These are phyloP conservation scores for Millerozyma miso DNA, from an alignment of 805 yeast genomes.

Conservation along the genomic window DNA sequence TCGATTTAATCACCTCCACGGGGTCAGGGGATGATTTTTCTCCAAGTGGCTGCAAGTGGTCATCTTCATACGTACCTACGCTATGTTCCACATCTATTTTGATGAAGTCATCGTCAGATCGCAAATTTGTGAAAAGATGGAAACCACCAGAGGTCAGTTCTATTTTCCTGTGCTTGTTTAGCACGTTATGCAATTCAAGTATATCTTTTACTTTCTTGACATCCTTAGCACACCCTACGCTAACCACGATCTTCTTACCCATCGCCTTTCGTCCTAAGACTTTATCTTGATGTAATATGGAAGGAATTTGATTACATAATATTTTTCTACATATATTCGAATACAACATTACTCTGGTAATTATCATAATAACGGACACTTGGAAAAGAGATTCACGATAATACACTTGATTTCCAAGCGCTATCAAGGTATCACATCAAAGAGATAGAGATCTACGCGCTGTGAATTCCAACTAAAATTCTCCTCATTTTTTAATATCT, in stretches of 20 bases:
- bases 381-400: neutral
- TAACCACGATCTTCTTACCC: constrained; percentile 4
- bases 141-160: neutral
- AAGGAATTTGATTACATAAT: constrained; percentile 4
- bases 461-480: no score
- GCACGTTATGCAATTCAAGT: constrained; percentile 11
- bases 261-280: neutral
- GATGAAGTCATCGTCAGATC: neutral
- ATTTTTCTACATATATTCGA: constrained; percentile 1
- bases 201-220: constrained; percentile 17
- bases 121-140: neutral
- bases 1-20: neutral
- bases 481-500: no score
- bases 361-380: neutral
- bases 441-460: no score
- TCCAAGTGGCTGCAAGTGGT: neutral
- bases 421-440: neutral
- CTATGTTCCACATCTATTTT: neutral
- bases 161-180: constrained; percentile 17
- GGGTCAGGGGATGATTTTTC: neutral
- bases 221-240: constrained; percentile 8
- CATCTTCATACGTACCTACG: neutral
- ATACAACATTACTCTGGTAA: neutral
- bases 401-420: neutral
- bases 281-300: no score